phyloP scores from a whole-genome alignment of 257 asterid genomes.

The Coffea eugenioides region DNA sequence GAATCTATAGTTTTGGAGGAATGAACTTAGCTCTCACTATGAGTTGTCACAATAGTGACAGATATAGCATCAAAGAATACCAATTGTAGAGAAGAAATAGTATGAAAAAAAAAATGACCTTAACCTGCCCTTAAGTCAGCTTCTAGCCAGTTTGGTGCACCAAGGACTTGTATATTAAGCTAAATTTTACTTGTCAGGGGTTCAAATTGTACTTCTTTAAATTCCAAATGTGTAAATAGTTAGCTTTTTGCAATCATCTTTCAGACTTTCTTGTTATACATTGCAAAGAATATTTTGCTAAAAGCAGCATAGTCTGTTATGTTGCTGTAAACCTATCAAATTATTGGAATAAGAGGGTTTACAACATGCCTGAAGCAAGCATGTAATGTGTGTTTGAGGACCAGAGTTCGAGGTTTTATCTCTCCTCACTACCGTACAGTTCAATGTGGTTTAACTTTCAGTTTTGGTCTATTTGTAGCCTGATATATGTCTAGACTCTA shows the following conservation, averaged over 20 bases:
- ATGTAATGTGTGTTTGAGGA: background rate
- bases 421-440: too few relatives aligned
- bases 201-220: background rate
- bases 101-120: background rate
- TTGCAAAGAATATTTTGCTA: background rate
- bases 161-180: background rate
- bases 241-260: background rate
- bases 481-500: conserved; percentile 1
- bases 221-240: background rate
- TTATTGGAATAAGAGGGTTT: background rate
- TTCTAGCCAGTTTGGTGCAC: background rate
- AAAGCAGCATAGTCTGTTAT: background rate
- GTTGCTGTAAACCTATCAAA: background rate
- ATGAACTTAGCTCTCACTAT: background rate
- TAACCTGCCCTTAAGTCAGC: background rate
- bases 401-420: background rate
- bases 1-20: background rate
- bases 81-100: background rate
- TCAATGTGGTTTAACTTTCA: background rate
- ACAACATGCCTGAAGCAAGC: background rate
- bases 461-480: background rate
- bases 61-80: background rate
- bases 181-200: background rate
- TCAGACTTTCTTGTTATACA: background rate
- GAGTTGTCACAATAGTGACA: background rate